A percentile compares a stretch with the other conserved stretches of the same genome.
phyloP scores from a whole-genome alignment of 2,329 filamentous ascomycete genomes.

The Coniochaeta pulveracea region DNA sequence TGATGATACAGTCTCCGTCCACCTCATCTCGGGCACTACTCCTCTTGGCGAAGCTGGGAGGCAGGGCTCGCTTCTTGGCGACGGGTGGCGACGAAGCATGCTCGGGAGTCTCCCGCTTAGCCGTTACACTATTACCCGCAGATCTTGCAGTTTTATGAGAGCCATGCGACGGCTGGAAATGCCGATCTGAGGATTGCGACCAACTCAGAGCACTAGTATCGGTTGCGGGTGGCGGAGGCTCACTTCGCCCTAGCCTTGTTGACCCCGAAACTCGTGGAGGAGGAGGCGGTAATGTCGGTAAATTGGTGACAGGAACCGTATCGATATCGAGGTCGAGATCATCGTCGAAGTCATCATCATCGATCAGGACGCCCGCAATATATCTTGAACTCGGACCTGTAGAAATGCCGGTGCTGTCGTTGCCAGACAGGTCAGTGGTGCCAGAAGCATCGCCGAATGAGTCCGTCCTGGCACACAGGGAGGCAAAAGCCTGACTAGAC shows the following conservation, averaged over 20 bases:
- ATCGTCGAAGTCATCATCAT: conserved; percentile 76
- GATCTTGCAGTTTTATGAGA: too few species aligned
- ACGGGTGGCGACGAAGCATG: conserved; percentile 18
- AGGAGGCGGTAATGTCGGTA: conserved; percentile 20
- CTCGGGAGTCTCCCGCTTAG: conserved; percentile 31
- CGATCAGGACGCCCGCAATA: conserved; percentile 43
- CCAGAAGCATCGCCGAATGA: conserved; percentile 34
- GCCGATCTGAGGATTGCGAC: conserved; percentile 63
- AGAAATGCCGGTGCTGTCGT: conserved; percentile 12
- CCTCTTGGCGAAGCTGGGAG: conserved; percentile 28
- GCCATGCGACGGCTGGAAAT: conserved; percentile 32
- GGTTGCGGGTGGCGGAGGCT: conserved; percentile 13
- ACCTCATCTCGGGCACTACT: conserved; percentile 23
- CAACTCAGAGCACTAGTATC: conserved; percentile 43
- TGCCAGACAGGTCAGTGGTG: conserved; percentile 23
- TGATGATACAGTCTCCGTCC: conserved; percentile 6
- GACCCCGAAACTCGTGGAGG: background rate
- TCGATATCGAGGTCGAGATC: conserved; percentile 62
- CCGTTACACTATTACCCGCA: too few species aligned
- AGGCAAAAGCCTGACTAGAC: conserved; percentile 21
- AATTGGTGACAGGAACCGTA: conserved; percentile 34
- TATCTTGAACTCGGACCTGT: conserved; percentile 9
- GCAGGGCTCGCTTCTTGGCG: conserved; percentile 54
- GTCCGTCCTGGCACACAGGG: conserved; percentile 30
- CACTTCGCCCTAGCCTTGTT: too few species aligned